A percentile compares a stretch with the other conserved stretches of the same genome.
Evolutionary conservation across 2,329 filamentous ascomycete genomes (phyloP).

Genomic region (Fusarium dimerum): DNA sequence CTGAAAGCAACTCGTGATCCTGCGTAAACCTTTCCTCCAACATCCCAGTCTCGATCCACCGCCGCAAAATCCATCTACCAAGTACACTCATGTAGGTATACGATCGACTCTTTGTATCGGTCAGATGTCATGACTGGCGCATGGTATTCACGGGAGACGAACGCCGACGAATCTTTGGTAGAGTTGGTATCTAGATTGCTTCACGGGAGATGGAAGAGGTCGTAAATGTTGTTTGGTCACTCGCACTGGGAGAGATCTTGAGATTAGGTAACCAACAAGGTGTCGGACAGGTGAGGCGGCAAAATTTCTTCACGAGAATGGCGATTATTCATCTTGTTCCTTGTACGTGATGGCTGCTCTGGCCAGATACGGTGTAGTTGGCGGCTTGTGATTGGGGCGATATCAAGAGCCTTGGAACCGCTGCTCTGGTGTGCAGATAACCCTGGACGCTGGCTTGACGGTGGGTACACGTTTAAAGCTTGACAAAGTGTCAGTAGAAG

Average conservation of each 20-base stretch:
- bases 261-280: background rate
- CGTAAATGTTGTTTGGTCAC: background rate
- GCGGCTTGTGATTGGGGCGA: background rate
- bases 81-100: background rate
- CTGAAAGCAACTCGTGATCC: background rate
- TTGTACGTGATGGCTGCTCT: background rate
- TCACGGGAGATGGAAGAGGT: background rate
- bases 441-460: conserved; percentile 8
- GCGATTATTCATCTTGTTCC: background rate
- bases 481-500: conserved; percentile 18
- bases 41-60: background rate
- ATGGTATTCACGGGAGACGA: too few relatives aligned
- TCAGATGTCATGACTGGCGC: background rate
- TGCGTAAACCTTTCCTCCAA: background rate
- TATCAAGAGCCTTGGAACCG: conserved; percentile 6
- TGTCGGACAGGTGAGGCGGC: background rate
- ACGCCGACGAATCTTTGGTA: background rate
- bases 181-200: background rate
- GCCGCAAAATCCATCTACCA: background rate
- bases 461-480: conserved; percentile 9
- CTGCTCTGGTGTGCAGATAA: background rate
- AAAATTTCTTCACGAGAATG: background rate
- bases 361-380: background rate
- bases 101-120: background rate
- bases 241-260: background rate